Base-by-base conservation (phyloP, 164 flowering plant genomes). In the Berberis thunbergii region DNA sequence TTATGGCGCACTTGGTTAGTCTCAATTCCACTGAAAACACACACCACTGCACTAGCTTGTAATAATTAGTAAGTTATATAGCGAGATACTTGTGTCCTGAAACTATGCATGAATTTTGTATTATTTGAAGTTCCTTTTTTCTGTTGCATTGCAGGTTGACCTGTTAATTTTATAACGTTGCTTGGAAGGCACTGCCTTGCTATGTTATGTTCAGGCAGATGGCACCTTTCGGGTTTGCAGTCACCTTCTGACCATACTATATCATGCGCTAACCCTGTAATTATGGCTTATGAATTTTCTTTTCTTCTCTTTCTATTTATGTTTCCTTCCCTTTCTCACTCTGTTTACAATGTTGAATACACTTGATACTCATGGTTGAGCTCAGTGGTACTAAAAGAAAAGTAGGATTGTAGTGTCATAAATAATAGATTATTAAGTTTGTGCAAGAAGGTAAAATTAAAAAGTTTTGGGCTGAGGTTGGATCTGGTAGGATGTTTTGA, bases 251-350 rank as follows among this genome's bases (percentile, higher is more conserved):
- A 60, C 69, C 64, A 42, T 59, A 67, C 45, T 5, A 41, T 67
- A 65, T 64, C 11, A 65, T 59, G 66, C 77, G 62, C 69, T 81
- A 76, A 71, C 74, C 80, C 59, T 78, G 83, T 82, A 76, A 76
- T 70, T 77, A 73, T 70, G 8, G 41, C 4, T 12, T 45, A 6
- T 4, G 12, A 44, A 46, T 41, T n/a, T 41, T 57, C 41, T 43
- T 9, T 50, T 41, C 60, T 46, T 50, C 48, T 8, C 7, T 6
- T 59, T 58, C 11, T 44, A 9, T 43, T 41, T 6, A n/a, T 10
- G 8, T 49, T 63, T 48, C 49, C 43, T 48, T 26, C 39, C 50
- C 42, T 53, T 3, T 57, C 43, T 13, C 57, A 38, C 38, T 13
- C 38, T 26, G 12, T 53, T 26, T 54, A 53, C 39, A 42, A 40